phyloP scores from a whole-genome alignment of 108 stramenopile species.

The Pelagomonas calceolata region DNA sequence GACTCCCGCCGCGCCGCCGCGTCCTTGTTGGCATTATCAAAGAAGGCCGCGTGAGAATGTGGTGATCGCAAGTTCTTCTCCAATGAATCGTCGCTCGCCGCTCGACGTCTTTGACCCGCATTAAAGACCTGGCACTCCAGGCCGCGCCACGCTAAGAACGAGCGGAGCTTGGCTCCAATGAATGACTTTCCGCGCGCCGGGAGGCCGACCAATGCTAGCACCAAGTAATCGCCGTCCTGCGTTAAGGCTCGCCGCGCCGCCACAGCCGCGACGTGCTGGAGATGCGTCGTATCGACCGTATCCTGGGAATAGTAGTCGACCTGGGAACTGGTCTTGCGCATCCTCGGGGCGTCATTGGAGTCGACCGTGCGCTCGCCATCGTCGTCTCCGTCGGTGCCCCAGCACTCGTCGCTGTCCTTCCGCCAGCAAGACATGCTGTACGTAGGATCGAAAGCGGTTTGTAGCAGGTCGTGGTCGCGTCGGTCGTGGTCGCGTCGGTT shows the following conservation, averaged over 20 bases:
- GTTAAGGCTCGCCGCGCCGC: background rate
- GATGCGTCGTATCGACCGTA: background rate
- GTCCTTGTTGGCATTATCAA: slow-evolving; percentile 1
- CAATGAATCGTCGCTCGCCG: background rate
- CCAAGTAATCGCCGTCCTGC: background rate
- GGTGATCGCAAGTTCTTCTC: background rate
- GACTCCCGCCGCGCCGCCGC: background rate
- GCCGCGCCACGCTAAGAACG: slow-evolving; percentile 9
- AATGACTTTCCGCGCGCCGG: slow-evolving; percentile 20
- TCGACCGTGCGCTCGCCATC: too few relatives aligned
- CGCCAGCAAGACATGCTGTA: too few relatives aligned
- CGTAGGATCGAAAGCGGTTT: too few relatives aligned
- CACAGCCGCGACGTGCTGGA: background rate
- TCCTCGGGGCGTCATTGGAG: too few relatives aligned
- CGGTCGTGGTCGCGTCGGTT: too few relatives aligned
- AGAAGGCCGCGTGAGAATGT: slow-evolving; percentile 4
- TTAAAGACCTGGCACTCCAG: slow-evolving; percentile 8
- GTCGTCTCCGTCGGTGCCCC: too few relatives aligned
- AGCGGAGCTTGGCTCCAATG: slow-evolving; percentile 8
- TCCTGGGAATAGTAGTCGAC: too few relatives aligned
- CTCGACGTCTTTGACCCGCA: slow-evolving; percentile 10
- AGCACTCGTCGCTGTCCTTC: too few relatives aligned
- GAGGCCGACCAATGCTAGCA: slow-evolving; percentile 4
- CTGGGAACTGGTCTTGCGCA: too few relatives aligned
- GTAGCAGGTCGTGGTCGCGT: too few relatives aligned